Base-by-base conservation (phyloP, 192 early-diverging fungal genomes). In the Diversispora epigaea region DNA sequence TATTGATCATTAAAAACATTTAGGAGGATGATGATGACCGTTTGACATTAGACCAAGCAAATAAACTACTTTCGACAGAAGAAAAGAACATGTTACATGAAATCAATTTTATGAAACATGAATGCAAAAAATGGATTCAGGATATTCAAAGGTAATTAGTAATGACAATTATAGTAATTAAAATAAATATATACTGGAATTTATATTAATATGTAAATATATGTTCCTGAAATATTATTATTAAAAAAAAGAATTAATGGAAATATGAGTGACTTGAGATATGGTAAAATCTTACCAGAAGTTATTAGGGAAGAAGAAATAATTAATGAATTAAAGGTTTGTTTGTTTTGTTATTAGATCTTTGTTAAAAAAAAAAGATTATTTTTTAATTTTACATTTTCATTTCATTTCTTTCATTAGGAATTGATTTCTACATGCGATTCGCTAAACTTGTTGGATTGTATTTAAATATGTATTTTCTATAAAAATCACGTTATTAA, bases 21-120 rank as follows among this genome's bases (percentile, higher is more conserved):
- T n/a, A 52, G 15, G n/a, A 68, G 45, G 12, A 32, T 68, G 67
- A 68, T 9, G 67, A 68, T 22, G 50, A 68, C n/a, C 46, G 67
- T 14, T 15, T 68, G 3, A 47, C 67, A 40, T 32, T 68, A 11
- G 47, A 68, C 4, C 67, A 68, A 68, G 67, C 67, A 25, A 68
- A 50, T 32, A 8, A 54, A 40, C 46, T 9, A 10, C 50, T 68
- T 9, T 0, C 47, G 19, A 32, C 7, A 22, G 67, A n/a, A 6
- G n/a, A 68, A 7, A 68, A 10, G 21, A 44, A 17, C 15, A 39
- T 68, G 49, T 17, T 32, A 19, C 5, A 12, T 22, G 67, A 68
- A n/a, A 52, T 50, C 43, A 25, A 68, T 50, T 12, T 5, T 15
- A 68, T 68, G 67, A 39, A 68, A 15, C 15, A 52, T 7, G 67